Evolutionary conservation across 2,329 filamentous ascomycete species (phyloP), one percentile per base, ranked within the genome.

Genomic region (Leptographium procerum): DNA sequence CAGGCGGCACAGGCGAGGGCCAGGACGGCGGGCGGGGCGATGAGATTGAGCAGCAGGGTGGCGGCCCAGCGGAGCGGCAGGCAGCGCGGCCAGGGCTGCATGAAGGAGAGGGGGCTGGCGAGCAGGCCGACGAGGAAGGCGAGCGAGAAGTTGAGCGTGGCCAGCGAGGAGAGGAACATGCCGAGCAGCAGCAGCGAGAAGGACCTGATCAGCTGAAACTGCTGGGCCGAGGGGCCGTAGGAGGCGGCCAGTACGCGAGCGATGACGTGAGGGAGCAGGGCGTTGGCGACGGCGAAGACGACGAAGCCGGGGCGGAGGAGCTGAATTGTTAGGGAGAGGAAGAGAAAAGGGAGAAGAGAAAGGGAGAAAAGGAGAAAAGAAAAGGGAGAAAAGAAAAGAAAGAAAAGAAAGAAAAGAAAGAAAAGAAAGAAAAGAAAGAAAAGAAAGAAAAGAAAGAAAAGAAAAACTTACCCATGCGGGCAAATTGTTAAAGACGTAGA

Each of bases 121-220:
- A 92, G 75, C 2, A 97, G 75, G 43, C 94, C 94, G 55, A 96
- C 77, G 43, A 96, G 77, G 68, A 97, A 86, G 53, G 90, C 86
- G 16, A 96, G 84, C 3, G 88, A 91, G 77, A 99, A 99, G 73
- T 99, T 99, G 56, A 99, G 82, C 0, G 92, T 99, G 2, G 94
- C 92, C 14, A 99, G 86, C 1, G 91, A 87, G 14, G 91, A 91
- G 63, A 99, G 84, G 66, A 90, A 91, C 76, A 96, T 89, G 66
- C 94, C 94, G 0, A 97, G 82, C 11, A 95, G 78, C 14, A 99
- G 83, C n/a, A 97, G 82, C 7, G 91, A 95, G 75, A 97, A 91
- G 59, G 87, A 94, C 69, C 95, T 91, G 63, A 91, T 84, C 56
- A 96, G 82, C 53, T 85, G 81, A 66, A 87, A 85, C 67, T 92